Conservation (phyloP, 2,329 filamentous ascomycete species). For the Colletotrichum filicis region DNA sequence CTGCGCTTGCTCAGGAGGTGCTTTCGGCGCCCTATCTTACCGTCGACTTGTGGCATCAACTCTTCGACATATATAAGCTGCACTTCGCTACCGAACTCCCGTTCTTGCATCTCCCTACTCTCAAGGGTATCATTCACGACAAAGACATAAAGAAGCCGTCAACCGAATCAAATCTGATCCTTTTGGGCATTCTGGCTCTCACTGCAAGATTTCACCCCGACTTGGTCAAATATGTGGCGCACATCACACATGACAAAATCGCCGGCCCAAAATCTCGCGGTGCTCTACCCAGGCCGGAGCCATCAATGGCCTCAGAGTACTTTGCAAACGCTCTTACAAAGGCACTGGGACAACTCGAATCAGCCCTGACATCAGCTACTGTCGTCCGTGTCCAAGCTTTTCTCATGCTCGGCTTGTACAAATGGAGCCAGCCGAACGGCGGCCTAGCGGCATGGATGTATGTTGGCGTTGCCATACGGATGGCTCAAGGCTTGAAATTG, state of each 20-base stretch:
- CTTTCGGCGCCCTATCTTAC: constrained; percentile 72
- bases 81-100: constrained; percentile 79
- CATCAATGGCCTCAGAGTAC: constrained; percentile 69
- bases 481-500: constrained; percentile 71
- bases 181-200: constrained; percentile 75
- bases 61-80: constrained; percentile 76
- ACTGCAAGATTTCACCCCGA: constrained; percentile 75
- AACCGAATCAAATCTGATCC: constrained; percentile 65
- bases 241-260: constrained; percentile 43
- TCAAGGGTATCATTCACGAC: constrained; percentile 62
- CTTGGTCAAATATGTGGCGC: constrained; percentile 65
- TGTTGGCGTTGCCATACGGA: constrained; percentile 71
- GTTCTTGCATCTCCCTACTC: constrained; percentile 75
- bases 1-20: constrained; percentile 64
- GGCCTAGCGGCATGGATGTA: constrained; percentile 74
- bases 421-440: constrained; percentile 72
- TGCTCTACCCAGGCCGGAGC: constrained; percentile 54
- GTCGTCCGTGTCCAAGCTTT: constrained; percentile 74
- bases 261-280: constrained; percentile 48
- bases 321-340: constrained; percentile 69
- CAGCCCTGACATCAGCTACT: constrained; percentile 61
- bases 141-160: constrained; percentile 48
- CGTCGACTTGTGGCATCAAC: constrained; percentile 72
- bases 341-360: constrained; percentile 60
- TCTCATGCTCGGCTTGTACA: constrained; percentile 77